Conservation (phyloP, 1,284 basidiomycete species). For the Inonotus hispidus region DNA sequence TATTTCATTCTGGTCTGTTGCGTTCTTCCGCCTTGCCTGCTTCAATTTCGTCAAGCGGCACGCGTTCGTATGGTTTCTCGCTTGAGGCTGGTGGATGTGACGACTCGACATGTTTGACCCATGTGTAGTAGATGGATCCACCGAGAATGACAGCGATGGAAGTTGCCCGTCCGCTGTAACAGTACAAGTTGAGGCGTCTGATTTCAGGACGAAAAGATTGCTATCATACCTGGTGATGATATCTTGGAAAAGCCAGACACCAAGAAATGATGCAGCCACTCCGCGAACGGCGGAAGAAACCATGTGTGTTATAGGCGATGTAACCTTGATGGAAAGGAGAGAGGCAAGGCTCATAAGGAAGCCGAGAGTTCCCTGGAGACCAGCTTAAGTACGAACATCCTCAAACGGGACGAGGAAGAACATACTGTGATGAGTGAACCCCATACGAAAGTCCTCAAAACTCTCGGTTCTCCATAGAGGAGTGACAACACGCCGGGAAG, state of each 20-base stretch:
- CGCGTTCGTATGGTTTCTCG: constrained; percentile 36
- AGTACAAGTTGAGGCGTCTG: not conserved
- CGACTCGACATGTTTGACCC: constrained; percentile 73
- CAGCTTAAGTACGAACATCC: not conserved
- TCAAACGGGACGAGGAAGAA: not conserved
- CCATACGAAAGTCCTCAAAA: constrained; percentile 58
- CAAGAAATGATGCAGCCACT: constrained; percentile 74
- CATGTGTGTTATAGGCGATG: constrained; percentile 91
- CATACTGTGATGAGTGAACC: constrained; percentile 71
- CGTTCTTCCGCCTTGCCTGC: constrained; percentile 31
- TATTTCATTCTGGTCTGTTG: constrained; percentile 1
- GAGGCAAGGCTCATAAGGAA: constrained; percentile 91
- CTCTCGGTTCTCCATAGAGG: constrained; percentile 41
- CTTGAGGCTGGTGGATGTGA: constrained; percentile 23
- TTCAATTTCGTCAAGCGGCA: constrained; percentile 47
- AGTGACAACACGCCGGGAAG: constrained; percentile 53
- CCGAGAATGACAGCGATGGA: constrained; percentile 75
- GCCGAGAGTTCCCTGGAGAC: constrained; percentile 64
- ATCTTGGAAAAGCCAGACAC: constrained; percentile 71
- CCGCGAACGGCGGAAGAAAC: constrained; percentile 81
- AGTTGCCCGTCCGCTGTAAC: constrained; percentile 65
- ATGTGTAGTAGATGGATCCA: constrained; percentile 83
- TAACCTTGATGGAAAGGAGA: constrained; percentile 84
- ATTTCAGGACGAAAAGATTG: constrained; percentile 1
- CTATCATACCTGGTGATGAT: constrained; percentile 62